Evolutionary conservation across 345 rosid species (phyloP).

Genomic region (Salix purpurea): DNA sequence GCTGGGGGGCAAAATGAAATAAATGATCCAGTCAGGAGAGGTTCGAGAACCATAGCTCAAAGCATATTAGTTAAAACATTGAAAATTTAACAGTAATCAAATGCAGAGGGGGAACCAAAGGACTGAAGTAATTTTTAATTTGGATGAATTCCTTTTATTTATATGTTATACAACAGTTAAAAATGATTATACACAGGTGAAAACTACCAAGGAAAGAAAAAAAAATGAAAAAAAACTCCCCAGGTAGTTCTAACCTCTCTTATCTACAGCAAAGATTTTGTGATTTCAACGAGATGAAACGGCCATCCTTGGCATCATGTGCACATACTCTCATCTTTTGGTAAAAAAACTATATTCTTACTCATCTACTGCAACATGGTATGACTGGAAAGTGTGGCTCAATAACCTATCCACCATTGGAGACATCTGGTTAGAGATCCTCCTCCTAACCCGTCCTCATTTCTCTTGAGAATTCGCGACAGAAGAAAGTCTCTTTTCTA

Average conservation of each 20-base stretch:
- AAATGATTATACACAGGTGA: conserved; percentile 9
- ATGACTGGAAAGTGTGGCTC: neutral
- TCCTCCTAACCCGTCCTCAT: conserved; percentile 9
- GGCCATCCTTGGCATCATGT: neutral
- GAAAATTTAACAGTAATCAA: neutral
- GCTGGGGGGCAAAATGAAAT: neutral
- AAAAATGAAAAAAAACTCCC: neutral
- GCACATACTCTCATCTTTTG: neutral
- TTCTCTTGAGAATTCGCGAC: conserved; percentile 24
- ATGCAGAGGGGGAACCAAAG: neutral
- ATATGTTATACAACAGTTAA: conserved; percentile 15
- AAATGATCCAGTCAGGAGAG: neutral
- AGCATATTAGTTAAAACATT: neutral
- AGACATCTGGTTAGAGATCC: neutral
- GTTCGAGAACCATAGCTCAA: neutral
- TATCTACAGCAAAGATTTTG: conserved; percentile 27
- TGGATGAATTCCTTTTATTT: conserved; percentile 8
- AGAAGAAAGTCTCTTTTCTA: conserved; percentile 60
- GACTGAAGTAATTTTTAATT: neutral
- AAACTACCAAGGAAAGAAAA: neutral
- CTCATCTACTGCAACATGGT: neutral
- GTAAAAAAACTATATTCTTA: neutral
- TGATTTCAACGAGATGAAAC: neutral
- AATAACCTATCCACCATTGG: neutral
- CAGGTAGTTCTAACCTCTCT: conserved; percentile 6